Base-by-base conservation (phyloP, 768 basidiomycete genomes). In the Tulasnella sp. region DNA sequence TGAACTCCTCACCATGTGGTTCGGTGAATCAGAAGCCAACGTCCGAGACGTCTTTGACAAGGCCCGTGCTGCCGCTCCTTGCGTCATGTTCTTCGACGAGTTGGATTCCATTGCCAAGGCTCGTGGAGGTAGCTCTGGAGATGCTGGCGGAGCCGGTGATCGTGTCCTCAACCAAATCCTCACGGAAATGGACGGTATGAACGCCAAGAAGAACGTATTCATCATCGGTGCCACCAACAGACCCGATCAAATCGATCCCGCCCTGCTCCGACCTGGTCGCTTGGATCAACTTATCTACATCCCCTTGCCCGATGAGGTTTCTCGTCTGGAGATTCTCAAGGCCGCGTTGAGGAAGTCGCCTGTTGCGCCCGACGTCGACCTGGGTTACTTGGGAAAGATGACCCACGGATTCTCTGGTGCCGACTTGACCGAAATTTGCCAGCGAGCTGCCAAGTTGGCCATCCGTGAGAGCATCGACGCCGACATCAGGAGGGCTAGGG, bases 31-130 rank as follows among this genome's bases (percentile, higher is more conserved):
- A 8, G 98, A 99, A 88, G 98, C 97, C 83, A 99, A 99, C 84
- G 98, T 99, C 82, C 96, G 98, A 84, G 97, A 99, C 83, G 96
- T 99, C 82, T 99, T 99, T 87, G 98, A 99, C 91, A 99, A 99
- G 88, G 98, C 98, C 42, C 95, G 98, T 83, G 98, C 98, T 24
- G 98, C 98, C 11, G 97, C 98, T 40, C 98, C 98, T 79, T 99
- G 98, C 85, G 98, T 99, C 83, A 98, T 99, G 96, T 99, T 99
- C 94, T 99, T 99, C 88, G 98, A 99, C 84, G 98, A 99, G 87
- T 89, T 99, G 86, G 98, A 99, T 86, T 98, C 97, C 22, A 99
- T 99, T 84, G 98, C 98, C 72, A 99, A 99, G 89, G 91, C 96
- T 77, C 95, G 98, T 87, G 98, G 98, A 82, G 91, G 91, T 31